Percentiles rank a stretch among this genome's conserved stretches.
These are phyloP conservation scores for Arctium lappa DNA, from an alignment of 129 eudicot genomes.

Conservation along the genomic window DNA sequence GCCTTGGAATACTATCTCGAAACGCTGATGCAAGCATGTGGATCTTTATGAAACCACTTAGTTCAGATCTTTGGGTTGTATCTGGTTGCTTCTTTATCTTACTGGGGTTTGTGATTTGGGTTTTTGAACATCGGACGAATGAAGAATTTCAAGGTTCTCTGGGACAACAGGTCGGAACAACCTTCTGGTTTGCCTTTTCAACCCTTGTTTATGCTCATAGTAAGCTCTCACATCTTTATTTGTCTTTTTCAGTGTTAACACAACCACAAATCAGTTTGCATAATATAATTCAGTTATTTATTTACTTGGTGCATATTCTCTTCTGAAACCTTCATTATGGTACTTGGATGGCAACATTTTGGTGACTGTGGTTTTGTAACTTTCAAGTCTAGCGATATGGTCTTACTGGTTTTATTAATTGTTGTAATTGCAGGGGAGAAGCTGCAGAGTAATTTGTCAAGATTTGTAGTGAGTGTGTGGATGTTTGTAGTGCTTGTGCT, in stretches of 20 bases:
- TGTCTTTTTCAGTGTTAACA: not conserved
- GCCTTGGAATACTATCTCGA: constrained; percentile 14
- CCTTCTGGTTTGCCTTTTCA: constrained; percentile 22
- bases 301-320: no score
- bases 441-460: constrained; percentile 36
- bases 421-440: constrained; percentile 31
- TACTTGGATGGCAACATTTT: no score
- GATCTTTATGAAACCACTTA: constrained; percentile 35
- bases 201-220: constrained; percentile 25
- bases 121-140: constrained; percentile 12
- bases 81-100: constrained; percentile 11
- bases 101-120: constrained; percentile 14
- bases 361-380: not conserved
- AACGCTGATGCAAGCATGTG: not conserved
- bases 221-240: constrained; percentile 12
- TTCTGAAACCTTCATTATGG: no score
- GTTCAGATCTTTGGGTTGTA: constrained; percentile 14
- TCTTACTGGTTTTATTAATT: not conserved
- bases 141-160: constrained; percentile 11
- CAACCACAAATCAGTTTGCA: no score
- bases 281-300: no score
- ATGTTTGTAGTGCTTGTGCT: constrained; percentile 43
- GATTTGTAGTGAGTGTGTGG: constrained; percentile 38
- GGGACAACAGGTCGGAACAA: constrained; percentile 10
- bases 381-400: no score